Evolutionary conservation across 345 rosid genomes (phyloP).

Genomic region (Populus ilicifolia): DNA sequence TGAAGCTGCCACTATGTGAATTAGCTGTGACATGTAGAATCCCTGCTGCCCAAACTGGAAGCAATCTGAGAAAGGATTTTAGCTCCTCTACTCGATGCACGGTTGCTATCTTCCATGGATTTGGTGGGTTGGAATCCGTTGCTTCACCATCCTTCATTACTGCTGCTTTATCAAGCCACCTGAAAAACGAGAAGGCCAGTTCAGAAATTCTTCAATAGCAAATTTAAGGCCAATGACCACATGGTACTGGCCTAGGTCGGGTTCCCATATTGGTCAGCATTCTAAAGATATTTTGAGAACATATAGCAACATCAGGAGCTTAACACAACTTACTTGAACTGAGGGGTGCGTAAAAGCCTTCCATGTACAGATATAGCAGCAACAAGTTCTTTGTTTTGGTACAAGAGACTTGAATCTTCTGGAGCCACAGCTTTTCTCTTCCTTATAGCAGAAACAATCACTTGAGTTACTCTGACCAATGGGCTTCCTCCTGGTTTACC

Average conservation of each 20-base stretch:
- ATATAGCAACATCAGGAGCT: too few species aligned
- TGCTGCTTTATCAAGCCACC: conserved; percentile 65
- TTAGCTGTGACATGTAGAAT: conserved; percentile 46
- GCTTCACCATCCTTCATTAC: conserved; percentile 35
- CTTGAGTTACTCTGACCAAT: conserved; percentile 45
- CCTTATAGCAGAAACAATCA: conserved; percentile 46
- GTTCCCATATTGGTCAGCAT: too few species aligned
- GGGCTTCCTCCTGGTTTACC: conserved; percentile 65
- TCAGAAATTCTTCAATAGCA: not conserved
- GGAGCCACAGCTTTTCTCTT: conserved; percentile 38
- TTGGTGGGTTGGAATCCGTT: conserved; percentile 14
- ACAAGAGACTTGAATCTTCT: conserved; percentile 30
- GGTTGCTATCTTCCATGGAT: conserved; percentile 51
- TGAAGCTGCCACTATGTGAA: conserved; percentile 53
- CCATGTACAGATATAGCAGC: conserved; percentile 45
- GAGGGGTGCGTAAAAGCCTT: conserved; percentile 52
- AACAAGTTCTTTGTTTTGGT: conserved; percentile 47
- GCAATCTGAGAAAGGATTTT: conserved; percentile 50
- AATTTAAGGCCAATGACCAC: not conserved
- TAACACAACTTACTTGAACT: conserved; percentile 45
- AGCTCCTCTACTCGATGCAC: conserved; percentile 65
- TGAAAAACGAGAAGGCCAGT: conserved; percentile 1
- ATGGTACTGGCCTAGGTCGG: not conserved
- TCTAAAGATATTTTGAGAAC: too few species aligned
- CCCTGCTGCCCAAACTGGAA: conserved; percentile 59